Evolutionary conservation across 192 early-diverging fungal genomes (phyloP).

Genomic region (Coemansia sp.): DNA sequence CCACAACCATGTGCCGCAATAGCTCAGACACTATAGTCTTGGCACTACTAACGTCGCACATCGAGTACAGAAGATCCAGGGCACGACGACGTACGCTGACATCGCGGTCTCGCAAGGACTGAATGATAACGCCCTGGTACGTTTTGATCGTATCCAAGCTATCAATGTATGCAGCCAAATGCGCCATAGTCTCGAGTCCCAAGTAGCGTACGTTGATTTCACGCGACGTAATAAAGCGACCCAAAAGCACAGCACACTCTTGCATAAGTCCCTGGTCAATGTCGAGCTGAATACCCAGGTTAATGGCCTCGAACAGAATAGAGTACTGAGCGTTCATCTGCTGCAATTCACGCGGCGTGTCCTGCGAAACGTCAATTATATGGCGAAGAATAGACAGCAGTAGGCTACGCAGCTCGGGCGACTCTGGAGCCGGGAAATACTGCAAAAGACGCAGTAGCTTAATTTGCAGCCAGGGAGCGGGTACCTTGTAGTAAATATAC

Average conservation of each 20-base stretch:
- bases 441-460: slow-evolving; percentile 93
- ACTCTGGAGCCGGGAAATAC: slow-evolving; percentile 89
- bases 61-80: slow-evolving; percentile 93
- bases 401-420: slow-evolving; percentile 55
- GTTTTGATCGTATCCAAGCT: slow-evolving; percentile 79
- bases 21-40: slow-evolving; percentile 88
- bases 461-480: slow-evolving; percentile 97
- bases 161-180: slow-evolving; percentile 81
- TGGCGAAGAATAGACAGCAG: slow-evolving; percentile 76
- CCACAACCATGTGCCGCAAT: slow-evolving; percentile 82
- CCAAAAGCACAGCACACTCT: slow-evolving; percentile 81
- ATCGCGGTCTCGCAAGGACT: slow-evolving; percentile 94
- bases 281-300: slow-evolving; percentile 91
- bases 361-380: slow-evolving; percentile 83
- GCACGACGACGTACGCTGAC: slow-evolving; percentile 94
- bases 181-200: slow-evolving; percentile 96
- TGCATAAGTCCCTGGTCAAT: slow-evolving; percentile 81
- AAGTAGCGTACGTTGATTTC: slow-evolving; percentile 98
- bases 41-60: slow-evolving; percentile 91
- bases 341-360: slow-evolving; percentile 92
- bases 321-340: slow-evolving; percentile 99
- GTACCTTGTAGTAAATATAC: slow-evolving; percentile 97
- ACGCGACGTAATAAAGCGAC: slow-evolving; percentile 87
- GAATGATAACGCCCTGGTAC: slow-evolving; percentile 85
- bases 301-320: slow-evolving; percentile 96